A percentile compares a stretch with the other conserved stretches of the same genome.
Conservation (phyloP, 305 asterid genomes). For the Striga hermonthica region DNA sequence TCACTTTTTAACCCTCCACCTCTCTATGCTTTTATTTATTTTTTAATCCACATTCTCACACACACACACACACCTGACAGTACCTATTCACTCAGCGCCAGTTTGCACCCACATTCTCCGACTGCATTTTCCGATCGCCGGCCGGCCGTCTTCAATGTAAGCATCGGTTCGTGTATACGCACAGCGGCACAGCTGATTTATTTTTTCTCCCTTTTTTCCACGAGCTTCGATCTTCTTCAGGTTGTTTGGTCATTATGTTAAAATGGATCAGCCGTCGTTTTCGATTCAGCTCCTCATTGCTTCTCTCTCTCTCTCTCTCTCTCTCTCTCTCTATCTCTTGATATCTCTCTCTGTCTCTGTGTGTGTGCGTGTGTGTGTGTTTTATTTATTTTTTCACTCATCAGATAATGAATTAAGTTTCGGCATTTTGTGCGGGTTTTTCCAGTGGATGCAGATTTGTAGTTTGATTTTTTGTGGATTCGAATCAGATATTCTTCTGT, state of each 20-base stretch:
- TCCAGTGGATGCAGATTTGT: constrained; percentile 19
- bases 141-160: constrained; percentile 31
- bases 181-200: neutral
- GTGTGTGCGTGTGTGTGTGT: too few relatives aligned
- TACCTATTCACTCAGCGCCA: constrained; percentile 39
- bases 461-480: constrained; percentile 28
- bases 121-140: constrained; percentile 36
- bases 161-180: neutral
- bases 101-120: constrained; percentile 34
- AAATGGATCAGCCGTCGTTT: constrained; percentile 27
- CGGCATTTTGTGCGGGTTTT: constrained; percentile 30
- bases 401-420: constrained; percentile 6
- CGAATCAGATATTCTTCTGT: constrained; percentile 5
- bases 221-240: constrained; percentile 16
- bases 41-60: constrained; percentile 28
- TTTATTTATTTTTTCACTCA: neutral
- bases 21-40: constrained; percentile 25
- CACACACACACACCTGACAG: constrained; percentile 29
- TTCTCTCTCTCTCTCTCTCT: neutral
- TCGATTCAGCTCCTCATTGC: constrained; percentile 20
- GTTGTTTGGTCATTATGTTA: constrained; percentile 30
- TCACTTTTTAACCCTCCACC: constrained; percentile 17
- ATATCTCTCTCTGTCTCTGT: too few relatives aligned
- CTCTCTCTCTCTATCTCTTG: too few relatives aligned
- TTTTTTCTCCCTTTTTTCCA: neutral